Percentiles rank a stretch among this genome's conserved stretches.
Conservation (phyloP, 805 yeast species). For the Sugiyamaella mastotermitis region DNA sequence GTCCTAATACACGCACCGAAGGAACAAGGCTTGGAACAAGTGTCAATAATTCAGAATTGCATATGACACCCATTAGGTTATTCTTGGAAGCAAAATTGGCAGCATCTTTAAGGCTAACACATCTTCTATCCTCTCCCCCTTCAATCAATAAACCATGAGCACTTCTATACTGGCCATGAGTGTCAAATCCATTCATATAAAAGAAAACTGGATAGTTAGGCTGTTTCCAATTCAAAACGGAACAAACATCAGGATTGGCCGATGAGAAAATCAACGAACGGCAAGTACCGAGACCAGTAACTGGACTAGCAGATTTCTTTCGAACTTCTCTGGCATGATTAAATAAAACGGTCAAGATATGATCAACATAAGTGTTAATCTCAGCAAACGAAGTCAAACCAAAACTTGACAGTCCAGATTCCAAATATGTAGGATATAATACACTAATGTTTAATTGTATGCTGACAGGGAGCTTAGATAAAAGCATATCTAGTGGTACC, state of each 20-base stretch:
- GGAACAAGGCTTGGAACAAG: conserved; percentile 73
- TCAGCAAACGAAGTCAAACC: conserved; percentile 36
- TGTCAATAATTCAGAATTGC: conserved; percentile 62
- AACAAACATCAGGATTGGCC: conserved; percentile 83
- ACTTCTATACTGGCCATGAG: conserved; percentile 18
- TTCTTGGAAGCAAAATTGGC: conserved; percentile 73
- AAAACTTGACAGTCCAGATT: conserved; percentile 21
- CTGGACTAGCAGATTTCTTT: conserved; percentile 13
- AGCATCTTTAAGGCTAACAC: conserved; percentile 72
- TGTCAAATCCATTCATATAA: conserved; percentile 47
- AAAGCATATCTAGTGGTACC: conserved; percentile 54
- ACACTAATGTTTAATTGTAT: conserved; percentile 71
- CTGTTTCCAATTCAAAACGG: conserved; percentile 95
- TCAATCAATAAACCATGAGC: conserved; percentile 26
- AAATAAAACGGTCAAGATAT: conserved; percentile 63
- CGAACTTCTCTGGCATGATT: conserved; percentile 55
- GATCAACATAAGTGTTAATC: conserved; percentile 72
- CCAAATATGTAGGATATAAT: conserved; percentile 55
- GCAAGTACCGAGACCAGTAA: conserved; percentile 29
- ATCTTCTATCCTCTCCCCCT: conserved; percentile 27
- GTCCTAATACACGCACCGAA: conserved; percentile 70
- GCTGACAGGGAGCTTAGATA: conserved; percentile 48
- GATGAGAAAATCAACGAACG: conserved; percentile 81
- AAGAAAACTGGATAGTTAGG: conserved; percentile 95
- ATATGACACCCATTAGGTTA: conserved; percentile 77